Percentiles rank a stretch among this genome's conserved stretches.
phyloP scores from a whole-genome alignment of 805 yeast species.

The Tetrapisispora iriomotensis region DNA sequence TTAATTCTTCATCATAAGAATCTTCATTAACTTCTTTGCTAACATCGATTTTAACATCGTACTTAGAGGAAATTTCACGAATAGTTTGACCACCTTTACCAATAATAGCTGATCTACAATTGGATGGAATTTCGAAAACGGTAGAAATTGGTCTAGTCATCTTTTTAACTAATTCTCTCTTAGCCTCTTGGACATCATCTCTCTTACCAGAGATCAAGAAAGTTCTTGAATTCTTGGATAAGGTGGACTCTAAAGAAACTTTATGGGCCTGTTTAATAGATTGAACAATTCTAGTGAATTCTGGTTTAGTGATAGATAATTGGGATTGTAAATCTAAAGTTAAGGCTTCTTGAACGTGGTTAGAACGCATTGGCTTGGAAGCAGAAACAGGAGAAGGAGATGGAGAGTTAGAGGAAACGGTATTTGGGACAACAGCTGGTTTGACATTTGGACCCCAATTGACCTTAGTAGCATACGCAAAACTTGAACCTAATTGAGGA shows the following conservation, averaged over 20 bases:
- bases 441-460: conserved; percentile 41
- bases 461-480: conserved; percentile 23
- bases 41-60: conserved; percentile 59
- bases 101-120: conserved; percentile 66
- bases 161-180: conserved; percentile 62
- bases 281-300: conserved; percentile 56
- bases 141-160: conserved; percentile 65
- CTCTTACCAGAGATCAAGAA: conserved; percentile 73
- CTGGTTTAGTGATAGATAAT: conserved; percentile 50
- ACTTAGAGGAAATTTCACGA: conserved; percentile 67
- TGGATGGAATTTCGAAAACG: conserved; percentile 61
- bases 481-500: conserved; percentile 54
- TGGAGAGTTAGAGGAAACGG: conserved; percentile 16
- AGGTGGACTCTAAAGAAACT: conserved; percentile 73
- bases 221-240: conserved; percentile 71
- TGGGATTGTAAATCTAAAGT: conserved; percentile 64
- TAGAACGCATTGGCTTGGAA: conserved; percentile 43
- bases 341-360: conserved; percentile 69
- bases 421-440: conserved; percentile 18
- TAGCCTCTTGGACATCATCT: conserved; percentile 56
- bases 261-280: conserved; percentile 47
- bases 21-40: conserved; percentile 27
- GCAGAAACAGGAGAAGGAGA: conserved; percentile 18
- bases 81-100: conserved; percentile 80
- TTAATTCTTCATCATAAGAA: conserved; percentile 45